Conservation (phyloP, 257 asterid genomes). For the Plantago ovata region DNA sequence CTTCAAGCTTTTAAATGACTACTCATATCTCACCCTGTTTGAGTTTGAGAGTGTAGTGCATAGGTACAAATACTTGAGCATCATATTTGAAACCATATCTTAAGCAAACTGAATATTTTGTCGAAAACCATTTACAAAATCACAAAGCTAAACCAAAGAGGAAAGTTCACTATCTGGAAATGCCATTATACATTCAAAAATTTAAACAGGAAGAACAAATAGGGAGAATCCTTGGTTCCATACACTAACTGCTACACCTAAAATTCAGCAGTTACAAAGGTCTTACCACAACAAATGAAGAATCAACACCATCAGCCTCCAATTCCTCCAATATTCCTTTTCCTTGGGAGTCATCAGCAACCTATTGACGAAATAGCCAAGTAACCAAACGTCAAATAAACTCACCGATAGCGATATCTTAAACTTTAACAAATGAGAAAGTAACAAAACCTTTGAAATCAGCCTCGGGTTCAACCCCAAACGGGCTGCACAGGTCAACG, state of each 20-base stretch:
- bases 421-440: constrained; percentile 16
- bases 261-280: constrained; percentile 4
- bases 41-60: neutral
- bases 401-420: neutral
- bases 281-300: constrained; percentile 72
- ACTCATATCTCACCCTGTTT: neutral
- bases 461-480: constrained; percentile 75
- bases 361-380: constrained; percentile 37
- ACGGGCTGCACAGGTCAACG: constrained; percentile 87
- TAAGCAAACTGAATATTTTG: neutral
- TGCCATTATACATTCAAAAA: neutral
- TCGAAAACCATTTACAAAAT: neutral
- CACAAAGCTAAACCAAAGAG: neutral
- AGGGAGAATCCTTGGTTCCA: neutral
- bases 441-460: constrained; percentile 69
- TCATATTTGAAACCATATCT: neutral
- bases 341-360: constrained; percentile 92
- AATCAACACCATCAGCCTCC: constrained; percentile 78
- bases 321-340: constrained; percentile 80
- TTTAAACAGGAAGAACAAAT: neutral
- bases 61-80: neutral
- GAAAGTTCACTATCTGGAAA: neutral
- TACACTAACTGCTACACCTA: neutral
- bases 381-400: neutral
- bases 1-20: neutral